These are phyloP conservation scores for Lathyrus sativus DNA, from an alignment of 306 rosid genomes.

Conservation along the genomic window DNA sequence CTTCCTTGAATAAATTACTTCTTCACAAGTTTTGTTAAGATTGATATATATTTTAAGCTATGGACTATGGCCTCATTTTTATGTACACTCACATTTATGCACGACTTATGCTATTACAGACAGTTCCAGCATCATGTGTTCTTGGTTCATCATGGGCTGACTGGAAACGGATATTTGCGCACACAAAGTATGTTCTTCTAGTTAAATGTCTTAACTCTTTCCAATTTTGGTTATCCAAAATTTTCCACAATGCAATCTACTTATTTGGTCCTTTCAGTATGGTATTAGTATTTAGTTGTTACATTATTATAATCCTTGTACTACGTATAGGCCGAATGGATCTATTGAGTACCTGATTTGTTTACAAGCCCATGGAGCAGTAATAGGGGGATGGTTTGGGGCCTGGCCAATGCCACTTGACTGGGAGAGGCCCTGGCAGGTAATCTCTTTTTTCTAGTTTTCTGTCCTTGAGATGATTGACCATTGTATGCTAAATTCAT, in stretches of 20 bases:
- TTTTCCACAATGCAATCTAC: constrained; percentile 18
- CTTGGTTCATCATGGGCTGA: constrained; percentile 79
- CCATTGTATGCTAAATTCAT: constrained; percentile 11
- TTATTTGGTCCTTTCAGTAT: constrained; percentile 22
- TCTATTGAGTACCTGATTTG: constrained; percentile 68
- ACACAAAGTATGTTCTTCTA: constrained; percentile 56
- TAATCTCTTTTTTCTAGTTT: constrained; percentile 32
- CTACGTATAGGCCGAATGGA: constrained; percentile 62
- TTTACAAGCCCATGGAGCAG: constrained; percentile 85
- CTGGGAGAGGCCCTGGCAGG: constrained; percentile 99
- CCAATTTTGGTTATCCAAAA: constrained; percentile 15
- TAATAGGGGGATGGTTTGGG: constrained; percentile 94
- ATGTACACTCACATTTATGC: constrained; percentile 17
- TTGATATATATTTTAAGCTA: constrained; percentile 10
- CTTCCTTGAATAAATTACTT: constrained; percentile 1
- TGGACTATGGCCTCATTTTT: not conserved
- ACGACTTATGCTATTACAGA: constrained; percentile 47
- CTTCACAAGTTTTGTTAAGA: constrained; percentile 6
- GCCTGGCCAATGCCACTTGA: constrained; percentile 99
- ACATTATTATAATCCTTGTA: not conserved
- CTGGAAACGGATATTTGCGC: constrained; percentile 81
- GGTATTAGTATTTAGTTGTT: constrained; percentile 12
- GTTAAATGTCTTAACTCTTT: constrained; percentile 15
- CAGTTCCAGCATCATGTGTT: constrained; percentile 79
- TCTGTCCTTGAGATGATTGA: constrained; percentile 14